phyloP scores from a whole-genome alignment of 169 alveolate species.

The Plasmodium vivax region DNA sequence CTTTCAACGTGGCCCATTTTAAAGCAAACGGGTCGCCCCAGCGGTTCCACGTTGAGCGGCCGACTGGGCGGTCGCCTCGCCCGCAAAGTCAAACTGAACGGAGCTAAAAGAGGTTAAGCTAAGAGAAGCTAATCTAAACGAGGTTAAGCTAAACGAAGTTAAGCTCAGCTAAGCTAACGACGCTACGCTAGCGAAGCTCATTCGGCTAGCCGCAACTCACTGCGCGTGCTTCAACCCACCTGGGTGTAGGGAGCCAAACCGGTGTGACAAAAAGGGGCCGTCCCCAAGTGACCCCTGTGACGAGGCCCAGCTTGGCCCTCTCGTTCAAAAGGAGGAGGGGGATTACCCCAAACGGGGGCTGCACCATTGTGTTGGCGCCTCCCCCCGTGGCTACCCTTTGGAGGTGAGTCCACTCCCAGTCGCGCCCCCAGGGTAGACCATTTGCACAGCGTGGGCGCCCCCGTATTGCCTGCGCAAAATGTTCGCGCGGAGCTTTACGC shows the following conservation, averaged over 20 bases:
- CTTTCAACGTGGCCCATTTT: not conserved
- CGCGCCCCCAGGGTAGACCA: not conserved
- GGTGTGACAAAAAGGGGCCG: not conserved
- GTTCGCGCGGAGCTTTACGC: constrained; percentile 12
- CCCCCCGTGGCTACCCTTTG: not conserved
- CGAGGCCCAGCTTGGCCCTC: not conserved
- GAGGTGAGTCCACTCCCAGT: not conserved
- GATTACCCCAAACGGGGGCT: not conserved
- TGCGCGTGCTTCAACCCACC: not conserved
- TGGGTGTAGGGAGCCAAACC: not conserved
- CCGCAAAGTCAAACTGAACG: not conserved
- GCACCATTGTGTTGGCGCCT: not conserved
- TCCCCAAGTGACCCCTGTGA: not conserved
- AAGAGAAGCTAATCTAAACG: no score
- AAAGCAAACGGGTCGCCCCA: not conserved
- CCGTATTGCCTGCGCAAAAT: not conserved
- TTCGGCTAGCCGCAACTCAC: not conserved
- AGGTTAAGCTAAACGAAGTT: no score
- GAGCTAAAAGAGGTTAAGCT: no score
- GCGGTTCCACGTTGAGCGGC: not conserved
- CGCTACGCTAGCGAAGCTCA: not conserved
- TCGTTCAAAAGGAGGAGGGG: not conserved
- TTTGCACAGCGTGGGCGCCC: not conserved
- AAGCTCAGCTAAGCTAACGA: no score
- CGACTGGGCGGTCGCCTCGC: not conserved